Evolutionary conservation across 495 filamentous ascomycete species (phyloP).

Genomic region (Aspergillus funiculosus): DNA sequence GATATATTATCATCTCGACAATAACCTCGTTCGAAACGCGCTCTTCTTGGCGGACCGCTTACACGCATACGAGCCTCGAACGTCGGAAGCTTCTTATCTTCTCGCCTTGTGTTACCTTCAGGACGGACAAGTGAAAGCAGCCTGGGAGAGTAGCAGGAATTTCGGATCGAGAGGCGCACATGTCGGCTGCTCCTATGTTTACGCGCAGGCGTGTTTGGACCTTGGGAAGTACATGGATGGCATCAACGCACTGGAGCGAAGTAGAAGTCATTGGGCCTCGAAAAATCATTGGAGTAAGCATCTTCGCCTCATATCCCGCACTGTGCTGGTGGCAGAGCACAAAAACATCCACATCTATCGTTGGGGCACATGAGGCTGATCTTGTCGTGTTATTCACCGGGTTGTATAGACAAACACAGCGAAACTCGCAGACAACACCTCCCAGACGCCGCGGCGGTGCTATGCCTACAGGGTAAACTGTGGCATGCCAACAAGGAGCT

Average conservation of each 20-base stretch:
- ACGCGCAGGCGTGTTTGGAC: slow-evolving; percentile 79
- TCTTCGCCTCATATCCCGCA: neutral
- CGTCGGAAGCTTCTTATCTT: slow-evolving; percentile 74
- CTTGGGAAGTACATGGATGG: slow-evolving; percentile 75
- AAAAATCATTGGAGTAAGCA: slow-evolving; percentile 66
- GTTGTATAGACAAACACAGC: slow-evolving; percentile 56
- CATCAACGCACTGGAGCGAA: slow-evolving; percentile 70
- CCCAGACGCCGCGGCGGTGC: slow-evolving; percentile 77
- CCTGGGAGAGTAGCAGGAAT: slow-evolving; percentile 64
- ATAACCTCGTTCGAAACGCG: slow-evolving; percentile 78
- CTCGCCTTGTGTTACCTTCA: slow-evolving; percentile 78
- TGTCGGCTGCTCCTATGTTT: slow-evolving; percentile 84
- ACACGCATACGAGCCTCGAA: slow-evolving; percentile 71
- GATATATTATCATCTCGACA: slow-evolving; percentile 91
- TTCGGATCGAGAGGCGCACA: slow-evolving; percentile 61
- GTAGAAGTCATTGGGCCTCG: slow-evolving; percentile 61
- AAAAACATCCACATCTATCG: neutral
- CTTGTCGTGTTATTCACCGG: slow-evolving; percentile 10
- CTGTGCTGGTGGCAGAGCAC: neutral
- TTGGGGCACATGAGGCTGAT: neutral
- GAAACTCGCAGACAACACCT: slow-evolving; percentile 59
- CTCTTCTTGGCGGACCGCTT: slow-evolving; percentile 87
- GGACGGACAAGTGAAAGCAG: slow-evolving; percentile 68
- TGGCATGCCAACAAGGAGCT: slow-evolving; percentile 75
- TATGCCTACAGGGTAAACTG: slow-evolving; percentile 79